These are phyloP conservation scores for Astrothelium subdiscretum DNA, from an alignment of 495 filamentous ascomycete species.

Conservation along the genomic window DNA sequence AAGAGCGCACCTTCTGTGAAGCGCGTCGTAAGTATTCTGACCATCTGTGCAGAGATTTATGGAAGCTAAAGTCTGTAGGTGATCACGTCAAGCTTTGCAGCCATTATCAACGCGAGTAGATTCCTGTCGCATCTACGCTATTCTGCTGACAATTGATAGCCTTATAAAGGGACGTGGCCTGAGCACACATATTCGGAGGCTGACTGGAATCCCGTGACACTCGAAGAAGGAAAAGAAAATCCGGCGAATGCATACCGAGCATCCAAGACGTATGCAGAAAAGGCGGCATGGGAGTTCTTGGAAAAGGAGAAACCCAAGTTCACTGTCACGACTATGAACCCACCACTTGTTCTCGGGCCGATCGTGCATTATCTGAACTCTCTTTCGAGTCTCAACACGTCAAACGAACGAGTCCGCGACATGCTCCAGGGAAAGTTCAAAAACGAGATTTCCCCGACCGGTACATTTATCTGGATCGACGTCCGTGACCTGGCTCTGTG, in stretches of 20 bases:
- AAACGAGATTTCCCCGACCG: conserved; percentile 44
- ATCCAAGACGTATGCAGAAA: conserved; percentile 43
- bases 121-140: conserved; percentile 49
- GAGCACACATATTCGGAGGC: conserved; percentile 55
- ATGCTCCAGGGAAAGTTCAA: conserved; percentile 56
- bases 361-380: conserved; percentile 51
- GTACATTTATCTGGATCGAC: conserved; percentile 29
- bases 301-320: conserved; percentile 71
- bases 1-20: conserved; percentile 65
- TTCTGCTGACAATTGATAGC: conserved; percentile 63
- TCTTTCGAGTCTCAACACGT: conserved; percentile 59
- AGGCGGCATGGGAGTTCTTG: conserved; percentile 72
- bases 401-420: conserved; percentile 44
- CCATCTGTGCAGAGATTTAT: neutral
- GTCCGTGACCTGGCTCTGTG: conserved; percentile 53
- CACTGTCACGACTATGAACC: conserved; percentile 59
- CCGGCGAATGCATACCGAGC: conserved; percentile 47
- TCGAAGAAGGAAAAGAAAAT: conserved; percentile 49
- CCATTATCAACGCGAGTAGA: neutral
- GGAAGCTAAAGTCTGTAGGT: neutral
- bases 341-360: conserved; percentile 63
- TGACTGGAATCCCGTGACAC: conserved; percentile 77
- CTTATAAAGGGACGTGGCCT: conserved; percentile 33
- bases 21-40: conserved; percentile 40
- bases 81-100: neutral